Evolutionary conservation across 2,329 filamentous ascomycete genomes (phyloP).

Genomic region (Monilinia fructigena): DNA sequence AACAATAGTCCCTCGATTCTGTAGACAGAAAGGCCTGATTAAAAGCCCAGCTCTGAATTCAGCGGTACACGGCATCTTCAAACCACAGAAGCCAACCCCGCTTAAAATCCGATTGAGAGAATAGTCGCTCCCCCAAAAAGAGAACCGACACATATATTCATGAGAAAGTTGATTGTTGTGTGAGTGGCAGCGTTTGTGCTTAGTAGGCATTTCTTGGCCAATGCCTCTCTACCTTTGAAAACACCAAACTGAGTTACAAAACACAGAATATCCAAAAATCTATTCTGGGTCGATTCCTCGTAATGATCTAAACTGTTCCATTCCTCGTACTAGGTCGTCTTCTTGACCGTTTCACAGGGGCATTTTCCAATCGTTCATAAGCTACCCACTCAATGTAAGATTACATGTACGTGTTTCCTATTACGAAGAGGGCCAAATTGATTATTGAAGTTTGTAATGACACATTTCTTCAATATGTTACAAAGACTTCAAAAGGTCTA

Average conservation of each 20-base stretch:
- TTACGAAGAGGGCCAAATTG: neutral
- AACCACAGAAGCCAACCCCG: fast-evolving
- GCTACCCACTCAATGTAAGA: no score
- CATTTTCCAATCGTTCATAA: no score
- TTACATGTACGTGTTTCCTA: no score
- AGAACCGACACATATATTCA: neutral
- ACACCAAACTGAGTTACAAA: neutral
- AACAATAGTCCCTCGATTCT: conserved; percentile 9
- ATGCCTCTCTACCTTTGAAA: neutral
- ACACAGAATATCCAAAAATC: neutral
- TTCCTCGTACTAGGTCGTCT: no score
- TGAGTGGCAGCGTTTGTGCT: neutral
- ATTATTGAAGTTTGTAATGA: neutral
- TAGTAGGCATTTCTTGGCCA: neutral
- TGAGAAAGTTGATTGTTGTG: neutral
- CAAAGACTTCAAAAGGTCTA: no score
- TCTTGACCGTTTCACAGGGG: no score
- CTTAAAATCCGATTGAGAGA: neutral
- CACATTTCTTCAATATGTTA: neutral
- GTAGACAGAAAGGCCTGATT: neutral
- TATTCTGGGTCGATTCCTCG: no score
- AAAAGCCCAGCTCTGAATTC: neutral
- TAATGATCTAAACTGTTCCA: no score
- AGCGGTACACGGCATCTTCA: neutral
- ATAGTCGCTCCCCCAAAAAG: neutral